phyloP scores from a whole-genome alignment of 768 basidiomycete genomes.

The Termitomyces sp. region DNA sequence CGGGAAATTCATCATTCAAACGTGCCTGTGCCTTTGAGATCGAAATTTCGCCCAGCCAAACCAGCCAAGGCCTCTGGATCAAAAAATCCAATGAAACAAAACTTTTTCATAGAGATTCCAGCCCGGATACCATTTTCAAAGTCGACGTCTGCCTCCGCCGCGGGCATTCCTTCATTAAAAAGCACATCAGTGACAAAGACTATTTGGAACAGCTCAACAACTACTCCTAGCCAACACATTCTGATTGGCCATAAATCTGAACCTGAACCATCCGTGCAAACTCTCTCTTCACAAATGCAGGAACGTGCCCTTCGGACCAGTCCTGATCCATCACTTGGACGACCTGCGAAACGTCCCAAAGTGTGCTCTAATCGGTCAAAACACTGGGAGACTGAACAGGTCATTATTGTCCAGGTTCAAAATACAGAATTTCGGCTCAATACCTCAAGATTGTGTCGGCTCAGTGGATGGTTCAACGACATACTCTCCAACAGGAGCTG shows the following conservation, averaged over 20 bases:
- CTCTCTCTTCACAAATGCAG: no score
- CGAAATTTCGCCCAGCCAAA: neutral
- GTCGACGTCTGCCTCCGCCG: no score
- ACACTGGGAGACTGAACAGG: conserved; percentile 29
- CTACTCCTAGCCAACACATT: neutral
- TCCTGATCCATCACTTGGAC: neutral
- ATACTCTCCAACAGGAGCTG: no score
- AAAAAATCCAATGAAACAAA: no score
- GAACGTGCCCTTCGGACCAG: no score
- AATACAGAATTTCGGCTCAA: no score
- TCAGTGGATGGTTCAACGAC: no score
- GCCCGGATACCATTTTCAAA: neutral
- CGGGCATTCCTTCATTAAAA: neutral
- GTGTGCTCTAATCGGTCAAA: neutral
- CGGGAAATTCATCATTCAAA: neutral
- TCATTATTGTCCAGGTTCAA: no score
- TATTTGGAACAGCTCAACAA: neutral
- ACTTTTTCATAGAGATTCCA: neutral
- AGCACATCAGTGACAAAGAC: neutral
- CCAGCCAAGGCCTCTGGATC: neutral
- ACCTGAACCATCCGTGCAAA: no score
- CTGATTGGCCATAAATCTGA: no score
- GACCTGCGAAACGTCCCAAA: neutral
- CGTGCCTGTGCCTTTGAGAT: neutral
- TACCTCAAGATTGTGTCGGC: no score